These are phyloP conservation scores for Dryadomyces quercivorus DNA, from an alignment of 2,329 filamentous ascomycete species.

Conservation along the genomic window DNA sequence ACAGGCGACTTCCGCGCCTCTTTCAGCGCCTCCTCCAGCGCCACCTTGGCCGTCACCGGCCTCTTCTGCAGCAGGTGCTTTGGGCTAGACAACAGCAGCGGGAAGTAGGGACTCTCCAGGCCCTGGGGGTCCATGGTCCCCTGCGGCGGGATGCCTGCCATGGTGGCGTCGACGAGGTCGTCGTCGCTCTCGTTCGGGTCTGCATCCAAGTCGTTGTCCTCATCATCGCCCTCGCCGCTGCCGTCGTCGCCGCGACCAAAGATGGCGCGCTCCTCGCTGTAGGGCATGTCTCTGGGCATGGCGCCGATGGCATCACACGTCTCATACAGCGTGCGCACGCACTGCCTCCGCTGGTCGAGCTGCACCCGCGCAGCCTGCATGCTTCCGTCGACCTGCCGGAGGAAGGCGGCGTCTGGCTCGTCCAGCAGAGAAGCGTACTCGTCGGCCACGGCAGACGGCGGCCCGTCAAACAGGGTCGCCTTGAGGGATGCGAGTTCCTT, in stretches of 20 bases:
- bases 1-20: no score
- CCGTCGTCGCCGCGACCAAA: slow-evolving; percentile 17
- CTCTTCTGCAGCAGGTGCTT: slow-evolving; percentile 27
- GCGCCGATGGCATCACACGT: slow-evolving; percentile 28
- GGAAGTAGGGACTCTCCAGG: slow-evolving; percentile 28
- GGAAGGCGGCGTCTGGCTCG: slow-evolving; percentile 29
- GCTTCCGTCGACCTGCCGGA: slow-evolving; percentile 26
- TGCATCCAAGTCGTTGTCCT: background rate
- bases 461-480: slow-evolving; percentile 12
- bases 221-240: background rate
- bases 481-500: slow-evolving; percentile 23
- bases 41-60: slow-evolving; percentile 28
- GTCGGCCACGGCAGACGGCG: slow-evolving; percentile 10
- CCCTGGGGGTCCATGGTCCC: background rate
- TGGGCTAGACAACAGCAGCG: slow-evolving; percentile 35
- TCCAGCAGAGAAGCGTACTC: slow-evolving; percentile 15
- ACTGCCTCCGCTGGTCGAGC: slow-evolving; percentile 21
- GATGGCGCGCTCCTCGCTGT: slow-evolving; percentile 26
- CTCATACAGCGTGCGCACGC: slow-evolving; percentile 22
- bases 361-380: slow-evolving; percentile 16
- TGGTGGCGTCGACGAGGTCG: slow-evolving; percentile 20
- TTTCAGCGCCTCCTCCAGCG: slow-evolving; percentile 25
- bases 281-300: slow-evolving; percentile 29
- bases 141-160: background rate
- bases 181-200: background rate